phyloP scores from a whole-genome alignment of 495 filamentous ascomycete species.

The Neurospora sublineolata region DNA sequence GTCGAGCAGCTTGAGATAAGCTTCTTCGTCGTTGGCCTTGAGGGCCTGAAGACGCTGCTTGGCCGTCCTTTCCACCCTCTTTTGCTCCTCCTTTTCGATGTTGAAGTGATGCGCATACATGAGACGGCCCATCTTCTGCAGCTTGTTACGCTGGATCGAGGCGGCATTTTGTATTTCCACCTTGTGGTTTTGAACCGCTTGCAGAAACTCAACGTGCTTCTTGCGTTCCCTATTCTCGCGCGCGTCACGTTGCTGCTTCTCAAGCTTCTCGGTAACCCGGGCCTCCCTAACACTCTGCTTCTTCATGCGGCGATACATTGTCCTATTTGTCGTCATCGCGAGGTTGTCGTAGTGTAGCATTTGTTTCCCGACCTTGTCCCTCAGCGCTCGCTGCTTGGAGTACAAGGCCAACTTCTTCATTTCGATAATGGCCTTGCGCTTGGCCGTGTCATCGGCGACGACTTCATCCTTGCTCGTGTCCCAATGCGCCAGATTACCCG shows the following conservation, averaged over 20 bases:
- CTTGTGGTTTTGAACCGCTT: constrained; percentile 51
- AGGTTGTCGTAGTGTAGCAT: constrained; percentile 91
- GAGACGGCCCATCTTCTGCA: constrained; percentile 74
- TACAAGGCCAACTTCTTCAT: constrained; percentile 76
- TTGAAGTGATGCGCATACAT: constrained; percentile 83
- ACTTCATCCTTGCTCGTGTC: constrained; percentile 63
- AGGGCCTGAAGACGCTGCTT: constrained; percentile 98
- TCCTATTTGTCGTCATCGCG: constrained; percentile 86
- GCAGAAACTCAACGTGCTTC: constrained; percentile 83
- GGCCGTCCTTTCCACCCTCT: constrained; percentile 87
- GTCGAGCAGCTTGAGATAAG: constrained; percentile 89
- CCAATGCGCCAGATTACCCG: constrained; percentile 74
- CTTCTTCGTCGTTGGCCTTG: constrained; percentile 98
- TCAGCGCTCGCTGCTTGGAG: constrained; percentile 71
- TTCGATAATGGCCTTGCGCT: constrained; percentile 84
- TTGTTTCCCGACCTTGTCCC: constrained; percentile 73
- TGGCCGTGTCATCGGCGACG: constrained; percentile 67
- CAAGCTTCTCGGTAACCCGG: constrained; percentile 91
- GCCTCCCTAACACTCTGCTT: constrained; percentile 94
- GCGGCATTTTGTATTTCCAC: constrained; percentile 30
- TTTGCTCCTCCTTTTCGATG: constrained; percentile 98
- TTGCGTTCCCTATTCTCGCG: constrained; percentile 89
- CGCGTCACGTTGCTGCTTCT: constrained; percentile 95
- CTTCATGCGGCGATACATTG: constrained; percentile 84
- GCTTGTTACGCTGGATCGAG: constrained; percentile 40